Conservation (phyloP, 805 yeast species). For the Wickerhamiella sergipiensis region DNA sequence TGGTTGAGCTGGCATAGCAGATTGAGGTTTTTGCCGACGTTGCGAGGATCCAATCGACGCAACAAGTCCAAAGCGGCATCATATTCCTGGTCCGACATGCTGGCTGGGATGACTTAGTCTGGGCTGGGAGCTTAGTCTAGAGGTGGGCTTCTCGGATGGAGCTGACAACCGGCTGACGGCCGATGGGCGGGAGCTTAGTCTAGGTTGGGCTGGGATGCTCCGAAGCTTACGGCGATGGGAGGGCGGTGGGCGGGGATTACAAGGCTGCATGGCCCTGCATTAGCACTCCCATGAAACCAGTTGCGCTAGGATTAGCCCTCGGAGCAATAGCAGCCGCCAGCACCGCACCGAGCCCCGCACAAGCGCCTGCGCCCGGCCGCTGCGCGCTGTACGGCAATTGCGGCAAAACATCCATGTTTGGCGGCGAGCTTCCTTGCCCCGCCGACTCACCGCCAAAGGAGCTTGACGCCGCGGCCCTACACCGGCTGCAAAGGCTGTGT, state of each 20-base stretch:
- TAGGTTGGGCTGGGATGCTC: too few relatives aligned
- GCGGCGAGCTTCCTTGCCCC: constrained; percentile 69
- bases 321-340: background rate
- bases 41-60: constrained; percentile 59
- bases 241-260: background rate
- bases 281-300: background rate
- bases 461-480: constrained; percentile 33
- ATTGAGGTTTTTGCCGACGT: constrained; percentile 35
- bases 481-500: constrained; percentile 37
- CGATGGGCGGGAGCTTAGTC: too few relatives aligned
- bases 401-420: constrained; percentile 71
- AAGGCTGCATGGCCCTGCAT: background rate
- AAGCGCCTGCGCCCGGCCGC: background rate
- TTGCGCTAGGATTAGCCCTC: background rate
- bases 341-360: background rate
- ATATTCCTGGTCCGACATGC: constrained; percentile 33
- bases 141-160: too few relatives aligned
- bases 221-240: too few relatives aligned
- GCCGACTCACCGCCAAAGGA: constrained; percentile 35
- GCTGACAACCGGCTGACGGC: too few relatives aligned
- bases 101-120: background rate
- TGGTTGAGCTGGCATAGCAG: constrained; percentile 41
- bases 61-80: constrained; percentile 72
- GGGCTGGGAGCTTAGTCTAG: too few relatives aligned
- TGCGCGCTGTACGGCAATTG: constrained; percentile 34